Evolutionary conservation across 129 eudicot species (phyloP), one percentile per base, ranked within the genome.

Genomic region (Silybum marianum): DNA sequence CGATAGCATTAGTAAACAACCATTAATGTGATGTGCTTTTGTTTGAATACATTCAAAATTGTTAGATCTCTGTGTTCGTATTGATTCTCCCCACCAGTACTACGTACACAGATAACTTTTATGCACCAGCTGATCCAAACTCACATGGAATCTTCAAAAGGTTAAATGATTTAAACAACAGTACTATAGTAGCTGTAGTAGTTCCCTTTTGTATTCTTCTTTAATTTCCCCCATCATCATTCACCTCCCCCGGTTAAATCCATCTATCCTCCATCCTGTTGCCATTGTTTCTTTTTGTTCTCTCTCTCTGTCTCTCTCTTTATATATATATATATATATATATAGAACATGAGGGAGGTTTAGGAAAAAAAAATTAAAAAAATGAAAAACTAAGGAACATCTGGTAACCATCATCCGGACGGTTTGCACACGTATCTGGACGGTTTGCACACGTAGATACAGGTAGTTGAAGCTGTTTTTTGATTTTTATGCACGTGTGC

Each of bases 71-170:
- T 60, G 18, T 25, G 28, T 10, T 11, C 16, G 32, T 69, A 69
- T 25, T 80, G 72, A 74, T 68, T 22, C 80, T 70, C 60, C 46
- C 73, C 58, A 26, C 12, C 38, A 34, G 62, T 39, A 36, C 65
- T 46, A 30, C 36, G 1, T 32, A 32, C 75, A 66, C 69, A 82
- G 71, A 75, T 44, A 21, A 75, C 80, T 80, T 82, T 38, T 82
- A 46, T 82, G 70, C 81, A 82, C 81, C 71, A 28, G 1, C 30
- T 82, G 38, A 74, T 82, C 77, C 65, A 75, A 83, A 69, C 81
- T 76, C 85, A 76, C 85, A 76, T 82, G 85, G 75, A 67, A 75
- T 69, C 81, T 75, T 82, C 76, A 75, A 68, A 76, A 74, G 16
- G 67, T 28, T 69, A 75, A 51, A 67, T 51, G 54, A 48, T 48